Evolutionary conservation across 257 asterid genomes (phyloP).

Genomic region (Apocynum venetum): DNA sequence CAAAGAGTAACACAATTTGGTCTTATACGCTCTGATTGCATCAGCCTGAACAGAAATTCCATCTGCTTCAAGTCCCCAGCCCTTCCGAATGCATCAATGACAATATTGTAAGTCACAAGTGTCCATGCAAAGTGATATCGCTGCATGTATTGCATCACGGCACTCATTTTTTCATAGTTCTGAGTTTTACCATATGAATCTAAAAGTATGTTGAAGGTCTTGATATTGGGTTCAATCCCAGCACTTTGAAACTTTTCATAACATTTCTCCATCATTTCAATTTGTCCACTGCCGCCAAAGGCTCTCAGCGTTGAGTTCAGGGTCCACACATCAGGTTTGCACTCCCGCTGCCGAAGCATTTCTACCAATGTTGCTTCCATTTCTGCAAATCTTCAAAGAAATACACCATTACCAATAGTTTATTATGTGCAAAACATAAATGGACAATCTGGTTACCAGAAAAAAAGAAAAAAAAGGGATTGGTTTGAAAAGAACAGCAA

Average conservation of each 20-base stretch:
- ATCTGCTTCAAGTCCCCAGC: conserved; percentile 76
- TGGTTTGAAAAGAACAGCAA: neutral
- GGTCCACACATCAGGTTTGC: conserved; percentile 91
- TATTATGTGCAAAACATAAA: neutral
- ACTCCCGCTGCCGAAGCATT: conserved; percentile 66
- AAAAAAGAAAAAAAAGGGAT: neutral
- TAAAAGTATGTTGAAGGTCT: conserved; percentile 83
- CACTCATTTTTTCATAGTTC: conserved; percentile 75
- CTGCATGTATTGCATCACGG: conserved; percentile 96
- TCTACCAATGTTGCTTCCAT: conserved; percentile 73
- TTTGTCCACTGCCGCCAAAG: conserved; percentile 91
- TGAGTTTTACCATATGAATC: conserved; percentile 83
- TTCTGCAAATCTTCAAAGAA: conserved; percentile 59
- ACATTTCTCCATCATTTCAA: conserved; percentile 89
- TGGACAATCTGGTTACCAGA: neutral
- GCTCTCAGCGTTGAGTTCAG: conserved; percentile 92
- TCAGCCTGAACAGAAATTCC: conserved; percentile 79
- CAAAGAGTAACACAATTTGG: conserved; percentile 84
- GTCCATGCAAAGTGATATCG: conserved; percentile 82
- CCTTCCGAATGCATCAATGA: conserved; percentile 87
- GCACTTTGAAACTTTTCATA: conserved; percentile 78
- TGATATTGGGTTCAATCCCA: conserved; percentile 83
- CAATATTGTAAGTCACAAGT: conserved; percentile 74
- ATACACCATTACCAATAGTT: conserved; percentile 17
- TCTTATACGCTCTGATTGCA: conserved; percentile 82